These are phyloP conservation scores for Cardamine resedifolia DNA, from an alignment of 345 rosid species.

Conservation along the genomic window DNA sequence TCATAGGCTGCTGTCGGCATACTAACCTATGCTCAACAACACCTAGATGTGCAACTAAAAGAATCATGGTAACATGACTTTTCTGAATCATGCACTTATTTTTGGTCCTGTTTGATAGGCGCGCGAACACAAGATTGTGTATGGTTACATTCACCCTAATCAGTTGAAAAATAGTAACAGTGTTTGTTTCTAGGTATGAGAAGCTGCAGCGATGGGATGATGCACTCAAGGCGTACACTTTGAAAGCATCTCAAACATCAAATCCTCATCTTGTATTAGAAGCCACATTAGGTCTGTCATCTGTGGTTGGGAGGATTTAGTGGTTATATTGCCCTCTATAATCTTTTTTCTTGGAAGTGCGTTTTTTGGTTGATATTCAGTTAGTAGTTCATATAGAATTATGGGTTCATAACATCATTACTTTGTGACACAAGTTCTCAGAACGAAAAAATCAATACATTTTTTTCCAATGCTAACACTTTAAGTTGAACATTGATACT, in stretches of 20 bases:
- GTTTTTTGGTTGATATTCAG: constrained; percentile 12
- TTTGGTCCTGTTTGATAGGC: constrained; percentile 18
- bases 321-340: neutral
- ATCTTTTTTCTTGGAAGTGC: neutral
- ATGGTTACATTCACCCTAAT: constrained; percentile 17
- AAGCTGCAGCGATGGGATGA: constrained; percentile 99
- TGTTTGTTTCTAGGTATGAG: constrained; percentile 71
- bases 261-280: constrained; percentile 76
- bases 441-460: constrained; percentile 6
- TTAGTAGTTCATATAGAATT: constrained; percentile 3
- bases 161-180: constrained; percentile 15
- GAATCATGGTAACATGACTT: constrained; percentile 78
- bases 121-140: neutral
- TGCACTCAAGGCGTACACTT: constrained; percentile 94
- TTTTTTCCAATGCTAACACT: constrained; percentile 26
- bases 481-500: constrained; percentile 24
- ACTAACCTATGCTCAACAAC: constrained; percentile 93
- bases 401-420: constrained; percentile 16
- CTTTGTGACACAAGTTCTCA: constrained; percentile 7
- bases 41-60: constrained; percentile 85
- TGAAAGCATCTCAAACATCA: constrained; percentile 74
- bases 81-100: constrained; percentile 18
- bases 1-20: constrained; percentile 96
- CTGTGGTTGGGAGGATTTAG: constrained; percentile 16
- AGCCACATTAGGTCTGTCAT: constrained; percentile 75